Evolutionary conservation across 768 basidiomycete genomes (phyloP), one percentile per base, ranked within the genome.

Genomic region (Leccinum uliginosum): DNA sequence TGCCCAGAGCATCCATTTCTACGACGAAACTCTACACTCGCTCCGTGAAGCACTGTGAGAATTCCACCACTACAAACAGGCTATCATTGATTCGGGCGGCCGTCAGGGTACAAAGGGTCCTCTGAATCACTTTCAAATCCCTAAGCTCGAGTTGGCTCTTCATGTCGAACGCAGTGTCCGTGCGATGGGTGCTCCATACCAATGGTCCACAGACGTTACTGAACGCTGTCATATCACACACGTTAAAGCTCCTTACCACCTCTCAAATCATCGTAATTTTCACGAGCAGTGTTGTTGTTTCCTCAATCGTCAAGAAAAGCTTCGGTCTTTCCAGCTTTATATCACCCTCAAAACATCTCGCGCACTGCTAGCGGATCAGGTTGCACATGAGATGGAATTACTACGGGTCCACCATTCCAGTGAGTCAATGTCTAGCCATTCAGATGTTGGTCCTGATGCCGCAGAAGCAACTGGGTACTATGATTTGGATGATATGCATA

Each of bases 181-280:
- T 4, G 35, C 45, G 3, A 69, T 67, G 48, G 76, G 77, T 0
- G 66, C 62, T 6, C 54, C 71, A n/a, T 53, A 57, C 44, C 57
- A 60, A 17, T 61, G 59, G 57, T 58, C 38, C n/a, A 61, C 53
- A 10, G 44, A 61, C 14, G 59, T 59, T 10, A 58, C 59, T 0
- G 45, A 61, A 40, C 14, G 17, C 1, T 60, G 53, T 15, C 59
- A 60, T 26, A 54, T 60, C 15, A 60, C 48, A 1, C 57, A 55
- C 27, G 57, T 58, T 3, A 60, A 60, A 49, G 27, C 4, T 1
- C 59, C 53, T 10, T 58, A 60, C 14, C 26, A 11, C 14, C n/a
- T 38, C 11, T 51, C 53, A 0, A 58, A 58, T 27, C 34, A 12
- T 3, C n/a, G 32, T n/a, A 23, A 60, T n/a, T 58, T 54, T 9